Evolutionary conservation across 2,329 filamentous ascomycete species (phyloP), one percentile per base, ranked within the genome.

Genomic region (Exophiala sp.): DNA sequence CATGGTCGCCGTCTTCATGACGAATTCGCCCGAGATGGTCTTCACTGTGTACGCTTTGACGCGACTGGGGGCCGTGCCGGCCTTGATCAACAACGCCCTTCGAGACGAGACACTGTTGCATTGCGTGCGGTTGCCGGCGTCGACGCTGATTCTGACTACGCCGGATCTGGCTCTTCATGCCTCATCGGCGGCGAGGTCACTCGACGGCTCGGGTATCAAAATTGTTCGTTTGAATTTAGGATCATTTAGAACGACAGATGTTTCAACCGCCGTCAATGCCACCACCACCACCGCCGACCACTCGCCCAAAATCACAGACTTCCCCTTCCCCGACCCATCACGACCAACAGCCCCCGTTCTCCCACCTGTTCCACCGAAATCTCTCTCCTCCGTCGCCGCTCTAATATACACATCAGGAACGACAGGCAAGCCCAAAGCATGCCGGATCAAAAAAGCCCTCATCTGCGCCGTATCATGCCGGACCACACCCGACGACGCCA

Each of bases 361-460:
- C 3, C 54, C 54, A 3, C 54, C 54, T 5, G 50, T 43, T 43
- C 54, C 54, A 29, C 52, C 55, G 21, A 55, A 58, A 30, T 64
- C 56, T 2, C 59, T 62, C 1, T 59, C 60, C 30, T 70, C 73
- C 24, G 52, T 72, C 7, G 61, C 62, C 5, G 61, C 62, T 1
- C 59, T 75, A 4, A 72, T 75, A 30, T 76, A 72, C 56, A 75
- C 73, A 1, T 75, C 72, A 8, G 73, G 73, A 3, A 75, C 73
- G 16, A 60, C 59, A 16, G 62, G 61, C 11, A 57, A 59, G 21
- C 61, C 62, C 32, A 64, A 63, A 34, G 59, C 60, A 11, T 57
- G 55, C 52, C 46, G 52, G 16, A 40, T 62, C 40, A 60, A 61
- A 29, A 62, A 61, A 42, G 63, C 65, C 52, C 62, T 68, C 50